Base-by-base conservation (phyloP, 257 asterid genomes). In the Petunia axillaris region DNA sequence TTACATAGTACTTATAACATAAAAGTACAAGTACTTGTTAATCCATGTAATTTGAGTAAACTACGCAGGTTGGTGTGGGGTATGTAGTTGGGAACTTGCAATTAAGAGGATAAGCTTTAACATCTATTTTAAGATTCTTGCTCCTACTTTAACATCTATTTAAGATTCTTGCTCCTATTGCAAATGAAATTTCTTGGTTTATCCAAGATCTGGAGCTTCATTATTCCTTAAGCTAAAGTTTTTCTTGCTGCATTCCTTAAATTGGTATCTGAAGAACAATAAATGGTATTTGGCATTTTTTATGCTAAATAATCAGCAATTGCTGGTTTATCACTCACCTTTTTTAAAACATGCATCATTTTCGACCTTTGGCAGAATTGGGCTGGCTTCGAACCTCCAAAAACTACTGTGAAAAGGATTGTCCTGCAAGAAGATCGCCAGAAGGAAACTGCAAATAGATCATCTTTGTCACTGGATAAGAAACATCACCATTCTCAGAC, bases 391-490 rank as follows among this genome's bases (percentile, higher is more conserved):
- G 91, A 89, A 77, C 91, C 96, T 85, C 89, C 90, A 11, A 93
- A 91, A 87, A 90, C 97, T 82, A 93, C 97, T 68, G 91, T 95
- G 4, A 89, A 90, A 85, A 89, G 99, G 88, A 85, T 88, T 74
- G 85, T 89, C 65, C 79, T 88, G 79, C 90, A 88, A 81, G 91
- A 84, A 82, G 91, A 92, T 74, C 58, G 15, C 82, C 87, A 83
- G 78, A 85, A 87, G 80, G 84, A 83, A 52, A 84, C 88, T 84
- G 78, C 91, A 75, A 87, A 43, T 67, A 90, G 82, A 53, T 86
- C 91, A 81, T 80, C 84, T 62, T 63, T 79, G 82, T 86, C 85
- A 57, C 81, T 83, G 71, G 90, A 88, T 77, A 84, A 87, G 80
- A 92, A 85, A 73, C 84, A 79, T 83, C 84, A 80, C 81, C 82